phyloP scores from a whole-genome alignment of 2,329 filamentous ascomycete genomes.

The Cadophora luteo-olivacea region DNA sequence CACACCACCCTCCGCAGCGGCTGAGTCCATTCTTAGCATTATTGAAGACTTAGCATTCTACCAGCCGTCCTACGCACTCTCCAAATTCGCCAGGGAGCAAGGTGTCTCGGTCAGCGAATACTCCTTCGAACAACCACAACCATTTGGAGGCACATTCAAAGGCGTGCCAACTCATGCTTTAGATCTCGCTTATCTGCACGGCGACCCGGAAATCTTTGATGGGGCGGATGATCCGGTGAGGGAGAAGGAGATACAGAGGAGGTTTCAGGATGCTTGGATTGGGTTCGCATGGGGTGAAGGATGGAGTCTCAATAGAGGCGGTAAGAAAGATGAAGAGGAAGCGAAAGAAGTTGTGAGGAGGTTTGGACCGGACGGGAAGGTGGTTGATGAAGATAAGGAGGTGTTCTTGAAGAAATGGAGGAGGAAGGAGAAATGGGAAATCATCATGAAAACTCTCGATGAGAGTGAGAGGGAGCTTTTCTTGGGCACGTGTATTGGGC shows the following conservation, averaged over 20 bases:
- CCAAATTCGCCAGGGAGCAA: not conserved
- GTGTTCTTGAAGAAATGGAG: not conserved
- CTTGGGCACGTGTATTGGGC: not conserved
- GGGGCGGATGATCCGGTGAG: not conserved
- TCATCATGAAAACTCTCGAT: not conserved
- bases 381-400: not conserved
- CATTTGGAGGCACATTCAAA: conserved; percentile 16
- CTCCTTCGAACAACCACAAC: conserved; percentile 19
- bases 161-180: conserved; percentile 11
- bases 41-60: conserved; percentile 15
- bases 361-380: not conserved
- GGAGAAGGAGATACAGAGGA: conserved; percentile 14
- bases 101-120: conserved; percentile 13
- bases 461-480: not conserved
- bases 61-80: not conserved
- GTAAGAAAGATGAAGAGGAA: not conserved
- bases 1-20: not conserved
- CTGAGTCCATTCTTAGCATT: conserved; percentile 7
- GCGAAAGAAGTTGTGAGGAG: not conserved
- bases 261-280: conserved; percentile 21
- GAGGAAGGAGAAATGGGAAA: not conserved
- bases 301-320: too few species aligned
- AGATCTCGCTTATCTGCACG: conserved; percentile 26
- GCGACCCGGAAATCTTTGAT: conserved; percentile 21
- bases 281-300: conserved; percentile 18